Conservation (phyloP, 306 rosid genomes). For the Pyrus betulifolia region DNA sequence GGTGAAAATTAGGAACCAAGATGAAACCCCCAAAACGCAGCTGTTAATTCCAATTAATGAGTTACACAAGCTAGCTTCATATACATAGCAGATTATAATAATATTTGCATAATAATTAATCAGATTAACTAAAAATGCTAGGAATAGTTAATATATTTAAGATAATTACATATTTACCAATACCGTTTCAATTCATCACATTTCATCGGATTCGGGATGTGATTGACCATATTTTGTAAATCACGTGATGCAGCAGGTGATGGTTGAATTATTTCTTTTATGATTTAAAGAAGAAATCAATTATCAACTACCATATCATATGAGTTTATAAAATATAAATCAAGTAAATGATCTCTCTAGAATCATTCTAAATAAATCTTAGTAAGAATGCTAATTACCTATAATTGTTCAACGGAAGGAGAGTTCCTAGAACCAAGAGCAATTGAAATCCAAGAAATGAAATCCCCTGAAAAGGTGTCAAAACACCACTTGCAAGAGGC, state of each 20-base stretch:
- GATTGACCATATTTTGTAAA: no score
- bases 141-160: no score
- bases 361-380: no score
- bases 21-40: constrained; percentile 76
- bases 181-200: no score
- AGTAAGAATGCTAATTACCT: constrained; percentile 16
- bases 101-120: not conserved
- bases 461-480: constrained; percentile 84
- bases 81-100: not conserved
- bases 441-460: constrained; percentile 83
- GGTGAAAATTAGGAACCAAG: constrained; percentile 79
- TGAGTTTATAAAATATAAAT: no score
- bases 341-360: no score
- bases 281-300: no score
- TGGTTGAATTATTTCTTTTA: no score
- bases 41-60: constrained; percentile 31
- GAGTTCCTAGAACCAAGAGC: constrained; percentile 79
- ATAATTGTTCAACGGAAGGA: constrained; percentile 66
- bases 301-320: no score
- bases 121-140: not conserved
- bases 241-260: no score
- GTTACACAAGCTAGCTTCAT: not conserved
- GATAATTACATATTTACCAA: no score
- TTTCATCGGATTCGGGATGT: no score
- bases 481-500: constrained; percentile 82